Evolutionary conservation across 148 eudicot species (phyloP).

Genomic region (Camellia sinensis): DNA sequence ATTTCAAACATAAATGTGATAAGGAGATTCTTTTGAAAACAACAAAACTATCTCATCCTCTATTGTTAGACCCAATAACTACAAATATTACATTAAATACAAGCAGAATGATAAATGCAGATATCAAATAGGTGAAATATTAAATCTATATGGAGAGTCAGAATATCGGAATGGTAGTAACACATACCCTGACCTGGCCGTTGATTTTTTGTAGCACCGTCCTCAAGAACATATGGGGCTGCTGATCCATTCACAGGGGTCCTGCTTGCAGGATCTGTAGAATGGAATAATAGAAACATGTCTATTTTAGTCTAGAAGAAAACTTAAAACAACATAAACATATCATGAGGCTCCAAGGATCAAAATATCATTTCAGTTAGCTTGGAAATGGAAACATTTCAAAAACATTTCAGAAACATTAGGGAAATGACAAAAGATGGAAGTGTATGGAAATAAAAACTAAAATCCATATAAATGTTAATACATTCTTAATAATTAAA

Average conservation of each 20-base stretch:
- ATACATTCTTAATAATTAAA: too few relatives aligned
- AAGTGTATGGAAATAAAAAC: too few relatives aligned
- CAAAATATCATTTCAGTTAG: too few relatives aligned
- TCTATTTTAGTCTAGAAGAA: slow-evolving; percentile 6
- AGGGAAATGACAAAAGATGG: too few relatives aligned
- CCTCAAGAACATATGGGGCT: slow-evolving; percentile 17
- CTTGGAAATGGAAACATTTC: too few relatives aligned
- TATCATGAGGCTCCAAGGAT: too few relatives aligned
- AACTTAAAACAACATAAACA: slow-evolving; percentile 5
- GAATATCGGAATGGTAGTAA: neutral
- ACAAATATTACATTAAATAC: neutral
- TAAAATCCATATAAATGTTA: too few relatives aligned
- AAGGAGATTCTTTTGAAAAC: neutral
- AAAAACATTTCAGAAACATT: too few relatives aligned
- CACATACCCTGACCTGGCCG: slow-evolving; percentile 29
- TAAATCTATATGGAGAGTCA: neutral
- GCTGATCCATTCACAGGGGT: slow-evolving; percentile 29
- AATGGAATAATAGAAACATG: slow-evolving; percentile 1
- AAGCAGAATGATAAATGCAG: neutral
- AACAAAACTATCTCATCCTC: neutral
- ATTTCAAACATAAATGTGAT: neutral
- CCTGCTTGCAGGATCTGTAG: slow-evolving; percentile 31
- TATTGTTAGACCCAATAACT: neutral
- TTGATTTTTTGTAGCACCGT: slow-evolving; percentile 28
- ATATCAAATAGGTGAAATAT: neutral